Conservation (phyloP, 306 rosid genomes). For the Cucumis melo region DNA sequence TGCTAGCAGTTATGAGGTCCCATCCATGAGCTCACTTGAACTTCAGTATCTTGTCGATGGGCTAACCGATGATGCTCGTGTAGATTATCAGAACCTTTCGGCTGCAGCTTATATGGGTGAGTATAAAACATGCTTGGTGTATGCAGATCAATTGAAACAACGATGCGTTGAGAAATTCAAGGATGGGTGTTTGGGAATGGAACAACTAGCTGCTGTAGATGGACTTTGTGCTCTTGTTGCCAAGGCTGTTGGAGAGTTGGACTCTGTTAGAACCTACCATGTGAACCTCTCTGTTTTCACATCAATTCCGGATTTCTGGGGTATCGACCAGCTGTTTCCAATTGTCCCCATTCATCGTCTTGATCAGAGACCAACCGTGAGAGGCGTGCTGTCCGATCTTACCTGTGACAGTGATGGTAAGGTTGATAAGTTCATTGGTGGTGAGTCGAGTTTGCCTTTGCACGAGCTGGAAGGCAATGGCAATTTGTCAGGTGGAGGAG, state of each 20-base stretch:
- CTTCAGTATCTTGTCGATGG: constrained; percentile 42
- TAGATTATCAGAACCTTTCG: constrained; percentile 33
- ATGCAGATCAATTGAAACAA: constrained; percentile 56
- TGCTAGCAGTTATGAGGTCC: constrained; percentile 14
- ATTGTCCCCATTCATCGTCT: constrained; percentile 82
- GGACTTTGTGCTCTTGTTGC: constrained; percentile 56
- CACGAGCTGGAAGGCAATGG: constrained; percentile 56
- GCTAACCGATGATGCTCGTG: constrained; percentile 52
- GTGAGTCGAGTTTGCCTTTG: constrained; percentile 65
- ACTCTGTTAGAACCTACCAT: constrained; percentile 45
- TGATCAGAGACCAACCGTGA: constrained; percentile 48
- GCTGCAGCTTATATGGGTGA: constrained; percentile 51
- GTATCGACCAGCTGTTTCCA: constrained; percentile 67
- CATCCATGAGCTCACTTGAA: constrained; percentile 26
- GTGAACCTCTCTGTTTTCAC: constrained; percentile 81
- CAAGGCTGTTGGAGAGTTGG: constrained; percentile 51
- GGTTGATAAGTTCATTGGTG: constrained; percentile 70
- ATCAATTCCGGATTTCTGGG: constrained; percentile 81
- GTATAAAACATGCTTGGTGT: constrained; percentile 37
- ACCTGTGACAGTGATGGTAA: constrained; percentile 99
- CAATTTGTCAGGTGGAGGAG: constrained; percentile 11
- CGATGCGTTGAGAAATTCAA: constrained; percentile 68
- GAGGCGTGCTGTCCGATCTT: constrained; percentile 65
- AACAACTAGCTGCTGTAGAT: constrained; percentile 76
- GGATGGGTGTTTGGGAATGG: constrained; percentile 61